Conservation (phyloP, 108 stramenopile species). For the Craspedostauros australis region DNA sequence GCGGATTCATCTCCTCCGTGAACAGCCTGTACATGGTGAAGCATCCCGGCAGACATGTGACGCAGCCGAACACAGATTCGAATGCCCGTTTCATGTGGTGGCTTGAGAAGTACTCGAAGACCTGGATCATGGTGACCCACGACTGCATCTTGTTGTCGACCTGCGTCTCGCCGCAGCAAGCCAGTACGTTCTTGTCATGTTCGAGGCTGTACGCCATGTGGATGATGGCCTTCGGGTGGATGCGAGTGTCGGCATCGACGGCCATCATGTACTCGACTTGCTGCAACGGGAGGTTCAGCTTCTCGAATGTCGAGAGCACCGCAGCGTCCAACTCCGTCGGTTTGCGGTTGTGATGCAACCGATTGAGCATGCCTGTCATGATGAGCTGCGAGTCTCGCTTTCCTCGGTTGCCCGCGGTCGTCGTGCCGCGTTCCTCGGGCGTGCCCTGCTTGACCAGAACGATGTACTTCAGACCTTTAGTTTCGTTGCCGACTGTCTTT, state of each 20-base stretch:
- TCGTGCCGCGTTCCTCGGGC: slow-evolving; percentile 38
- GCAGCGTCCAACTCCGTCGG: slow-evolving; percentile 44
- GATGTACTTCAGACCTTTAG: slow-evolving; percentile 38
- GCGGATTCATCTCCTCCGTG: slow-evolving; percentile 22
- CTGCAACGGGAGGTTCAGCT: slow-evolving; percentile 35
- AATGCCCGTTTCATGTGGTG: slow-evolving; percentile 20
- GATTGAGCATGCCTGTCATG: slow-evolving; percentile 46
- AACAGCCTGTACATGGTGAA: slow-evolving; percentile 58
- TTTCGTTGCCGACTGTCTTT: slow-evolving; percentile 18
- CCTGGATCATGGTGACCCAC: slow-evolving; percentile 58
- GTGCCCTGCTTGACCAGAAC: slow-evolving; percentile 49
- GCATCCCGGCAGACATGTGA: slow-evolving; percentile 54
- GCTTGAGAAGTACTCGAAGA: slow-evolving; percentile 26
- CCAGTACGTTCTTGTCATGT: slow-evolving; percentile 35
- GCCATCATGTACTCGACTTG: no score
- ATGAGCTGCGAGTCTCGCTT: slow-evolving; percentile 61
- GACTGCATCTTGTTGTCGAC: slow-evolving; percentile 51
- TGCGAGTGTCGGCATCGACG: slow-evolving; percentile 53
- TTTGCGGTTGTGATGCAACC: slow-evolving; percentile 41
- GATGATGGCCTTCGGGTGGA: slow-evolving; percentile 29
- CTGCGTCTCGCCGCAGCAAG: slow-evolving; percentile 54
- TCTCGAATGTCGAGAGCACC: slow-evolving; percentile 32
- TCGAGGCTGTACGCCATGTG: slow-evolving; percentile 48
- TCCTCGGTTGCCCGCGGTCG: slow-evolving; percentile 50
- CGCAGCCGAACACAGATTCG: slow-evolving; percentile 30